These are phyloP conservation scores for Jatropha multifida DNA, from an alignment of 441 rosid species.

Conservation along the genomic window DNA sequence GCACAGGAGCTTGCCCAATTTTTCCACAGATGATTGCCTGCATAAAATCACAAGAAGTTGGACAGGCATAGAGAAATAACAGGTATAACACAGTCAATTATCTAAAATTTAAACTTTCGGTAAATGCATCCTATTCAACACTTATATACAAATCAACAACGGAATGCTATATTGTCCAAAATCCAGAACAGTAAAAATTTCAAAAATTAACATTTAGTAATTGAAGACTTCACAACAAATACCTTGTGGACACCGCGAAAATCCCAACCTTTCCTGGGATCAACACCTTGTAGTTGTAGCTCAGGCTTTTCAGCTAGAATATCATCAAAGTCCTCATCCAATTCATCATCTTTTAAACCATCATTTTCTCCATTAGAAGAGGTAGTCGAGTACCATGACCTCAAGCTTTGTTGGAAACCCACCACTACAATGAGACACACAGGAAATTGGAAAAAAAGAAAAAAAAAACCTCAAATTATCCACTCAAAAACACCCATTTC, in stretches of 20 bases:
- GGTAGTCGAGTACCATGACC: conserved; percentile 49
- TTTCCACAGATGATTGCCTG: conserved; percentile 92
- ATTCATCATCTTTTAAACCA: conserved; percentile 25
- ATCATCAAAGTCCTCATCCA: conserved; percentile 44
- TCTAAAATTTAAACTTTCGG: not conserved
- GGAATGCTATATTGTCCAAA: not conserved
- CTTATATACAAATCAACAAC: not conserved
- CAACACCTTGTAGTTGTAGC: conserved; percentile 70
- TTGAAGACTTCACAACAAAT: conserved; percentile 14
- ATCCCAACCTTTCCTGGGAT: conserved; percentile 88
- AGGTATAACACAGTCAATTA: not conserved
- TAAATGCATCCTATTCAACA: not conserved
- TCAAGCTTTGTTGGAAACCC: conserved; percentile 44
- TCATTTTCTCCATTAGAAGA: conserved; percentile 31
- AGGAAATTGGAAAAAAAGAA: not conserved
- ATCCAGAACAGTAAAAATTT: not conserved
- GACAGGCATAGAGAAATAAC: not conserved
- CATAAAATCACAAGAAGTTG: conserved; percentile 7
- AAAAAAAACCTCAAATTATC: conserved; percentile 1
- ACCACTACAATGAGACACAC: conserved; percentile 30
- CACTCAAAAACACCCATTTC: conserved; percentile 1
- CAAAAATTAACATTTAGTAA: not conserved
- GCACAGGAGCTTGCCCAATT: conserved; percentile 84
- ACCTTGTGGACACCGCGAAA: conserved; percentile 94
- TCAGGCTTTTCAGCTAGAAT: conserved; percentile 47